Percentiles rank a stretch among this genome's conserved stretches.
Evolutionary conservation across 768 basidiomycete species (phyloP).

Genomic region (Hydnum rufescens): DNA sequence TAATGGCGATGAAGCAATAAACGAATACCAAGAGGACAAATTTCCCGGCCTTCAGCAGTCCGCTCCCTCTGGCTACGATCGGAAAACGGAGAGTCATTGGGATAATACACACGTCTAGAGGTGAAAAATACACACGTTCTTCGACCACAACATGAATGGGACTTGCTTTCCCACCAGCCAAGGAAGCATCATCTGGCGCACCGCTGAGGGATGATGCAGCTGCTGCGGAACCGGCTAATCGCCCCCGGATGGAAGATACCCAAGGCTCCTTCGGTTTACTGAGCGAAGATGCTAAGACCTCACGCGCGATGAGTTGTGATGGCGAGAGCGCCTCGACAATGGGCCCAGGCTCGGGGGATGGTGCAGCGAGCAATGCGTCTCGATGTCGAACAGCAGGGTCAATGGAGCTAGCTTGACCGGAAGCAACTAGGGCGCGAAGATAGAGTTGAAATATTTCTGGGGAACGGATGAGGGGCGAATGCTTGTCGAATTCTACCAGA

Average conservation of each 20-base stretch:
- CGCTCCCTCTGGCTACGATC: constrained; percentile 42
- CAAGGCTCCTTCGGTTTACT: not conserved
- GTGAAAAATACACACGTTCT: constrained; percentile 37
- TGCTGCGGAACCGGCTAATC: not conserved
- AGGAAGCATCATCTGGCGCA: not conserved
- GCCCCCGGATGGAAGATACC: not conserved
- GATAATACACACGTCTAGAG: not conserved
- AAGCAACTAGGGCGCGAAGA: constrained; percentile 41
- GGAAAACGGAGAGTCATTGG: constrained; percentile 5
- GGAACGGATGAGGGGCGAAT: constrained; percentile 49
- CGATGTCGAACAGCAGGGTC: constrained; percentile 46
- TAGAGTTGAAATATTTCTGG: constrained; percentile 62
- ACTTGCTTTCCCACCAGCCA: constrained; percentile 26
- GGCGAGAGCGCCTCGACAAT: constrained; percentile 2
- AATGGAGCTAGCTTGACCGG: constrained; percentile 36
- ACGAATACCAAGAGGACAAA: constrained; percentile 31
- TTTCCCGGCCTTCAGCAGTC: constrained; percentile 40
- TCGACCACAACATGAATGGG: constrained; percentile 69
- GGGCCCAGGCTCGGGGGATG: constrained; percentile 13
- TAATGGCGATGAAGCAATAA: constrained; percentile 33
- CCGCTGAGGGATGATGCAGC: not conserved
- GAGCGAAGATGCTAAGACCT: not conserved
- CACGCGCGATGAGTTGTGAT: constrained; percentile 7
- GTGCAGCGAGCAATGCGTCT: constrained; percentile 36
- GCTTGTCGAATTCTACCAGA: constrained; percentile 57